Evolutionary conservation across 441 rosid genomes (phyloP), one percentile per base, ranked within the genome.

Genomic region (Adansonia madagascariensis): DNA sequence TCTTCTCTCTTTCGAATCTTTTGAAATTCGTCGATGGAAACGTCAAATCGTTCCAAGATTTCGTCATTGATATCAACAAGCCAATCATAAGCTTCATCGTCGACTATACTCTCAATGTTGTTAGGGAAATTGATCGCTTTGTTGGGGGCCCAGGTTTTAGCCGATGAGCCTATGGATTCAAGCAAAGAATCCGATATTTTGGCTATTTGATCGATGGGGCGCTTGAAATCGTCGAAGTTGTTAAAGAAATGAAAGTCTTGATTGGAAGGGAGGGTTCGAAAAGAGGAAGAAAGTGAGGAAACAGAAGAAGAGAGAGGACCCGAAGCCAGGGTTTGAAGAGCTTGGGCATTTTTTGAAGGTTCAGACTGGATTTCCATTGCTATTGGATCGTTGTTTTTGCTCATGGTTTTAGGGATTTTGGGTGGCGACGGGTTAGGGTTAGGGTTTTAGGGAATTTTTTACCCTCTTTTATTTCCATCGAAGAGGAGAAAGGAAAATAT

Each of bases 171-270:
- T 31, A 91, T 82, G 46, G 92, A 80, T 18, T 82, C 81, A 3
- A 95, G 93, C 44, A 85, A 71, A 4, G 91, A 87, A 39, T 85
- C 89, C 10, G 99, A 89, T 70, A 71, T 75, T 41, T 27, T 61
- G 11, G 87, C 64, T 46, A 95, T 82, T 64, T 81, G 85, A 12
- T 82, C 82, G 7, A 90, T 74, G 50, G 98, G 97, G 41, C 41
- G 80, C 76, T 88, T 91, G 83, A 95, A 94, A 64, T 88, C 92
- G 59, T 83, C 87, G 83, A 95, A 95, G 77, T 94, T 95, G 87
- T 82, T 9, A 84, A 79, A 92, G 84, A 90, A 95, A 75, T 95
- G 97, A 50, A 95, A 95, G 83, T 94, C 98, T 65, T 82, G 87
- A 74, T 87, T 82, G 39, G 90, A 20, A 6, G 99, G 98, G 73